Evolutionary conservation across 495 filamentous ascomycete genomes (phyloP).

Genomic region (Letharia lupina): DNA sequence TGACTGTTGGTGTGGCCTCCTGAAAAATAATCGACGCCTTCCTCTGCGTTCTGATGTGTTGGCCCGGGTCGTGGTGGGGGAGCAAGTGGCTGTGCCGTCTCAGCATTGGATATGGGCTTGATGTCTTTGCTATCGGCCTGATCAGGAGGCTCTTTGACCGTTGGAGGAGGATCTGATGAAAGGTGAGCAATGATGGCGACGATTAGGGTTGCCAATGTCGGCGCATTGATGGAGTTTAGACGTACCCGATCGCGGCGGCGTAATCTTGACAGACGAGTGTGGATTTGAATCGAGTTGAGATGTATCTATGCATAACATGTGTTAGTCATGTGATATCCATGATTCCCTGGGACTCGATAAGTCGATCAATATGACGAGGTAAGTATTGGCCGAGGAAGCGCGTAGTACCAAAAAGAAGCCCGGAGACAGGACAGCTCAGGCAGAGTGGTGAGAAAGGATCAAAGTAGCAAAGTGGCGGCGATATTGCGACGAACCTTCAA

Average conservation of each 20-base stretch:
- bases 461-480: slow-evolving; percentile 10
- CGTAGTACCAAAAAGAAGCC: background rate
- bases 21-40: slow-evolving; percentile 74
- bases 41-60: slow-evolving; percentile 42
- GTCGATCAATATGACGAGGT: slow-evolving; percentile 6
- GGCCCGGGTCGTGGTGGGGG: slow-evolving; percentile 65
- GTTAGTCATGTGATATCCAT: slow-evolving; percentile 19
- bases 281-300: slow-evolving; percentile 19
- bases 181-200: slow-evolving; percentile 9
- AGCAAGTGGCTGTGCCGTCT: slow-evolving; percentile 56
- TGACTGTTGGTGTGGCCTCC: slow-evolving; percentile 46
- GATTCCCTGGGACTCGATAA: slow-evolving; percentile 5
- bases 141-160: slow-evolving; percentile 38
- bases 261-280: slow-evolving; percentile 18
- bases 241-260: slow-evolving; percentile 29
- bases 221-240: slow-evolving; percentile 4
- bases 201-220: background rate
- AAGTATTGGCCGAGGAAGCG: slow-evolving; percentile 2
- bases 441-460: slow-evolving; percentile 7
- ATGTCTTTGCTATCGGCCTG: slow-evolving; percentile 33
- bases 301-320: slow-evolving; percentile 20
- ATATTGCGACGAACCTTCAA: slow-evolving; percentile 37
- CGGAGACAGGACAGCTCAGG: background rate
- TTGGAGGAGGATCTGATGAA: slow-evolving; percentile 36
- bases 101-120: slow-evolving; percentile 28